Percentiles rank a stretch among this genome's conserved stretches.
These are phyloP conservation scores for Monosporascus ibericus DNA, from an alignment of 2,329 filamentous ascomycete genomes.

Conservation along the genomic window DNA sequence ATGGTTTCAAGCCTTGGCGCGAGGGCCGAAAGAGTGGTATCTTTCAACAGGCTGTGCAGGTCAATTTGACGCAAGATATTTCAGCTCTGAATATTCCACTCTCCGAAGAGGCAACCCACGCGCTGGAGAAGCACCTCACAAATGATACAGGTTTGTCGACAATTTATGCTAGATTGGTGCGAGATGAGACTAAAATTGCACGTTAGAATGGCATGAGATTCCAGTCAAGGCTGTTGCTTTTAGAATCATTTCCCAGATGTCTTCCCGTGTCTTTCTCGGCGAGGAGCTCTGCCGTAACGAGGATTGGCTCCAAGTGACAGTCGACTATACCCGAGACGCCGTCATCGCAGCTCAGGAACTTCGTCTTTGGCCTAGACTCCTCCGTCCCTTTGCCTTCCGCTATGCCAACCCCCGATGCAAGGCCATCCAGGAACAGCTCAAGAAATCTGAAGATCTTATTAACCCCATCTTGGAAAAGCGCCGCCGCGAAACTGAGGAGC, in stretches of 20 bases:
- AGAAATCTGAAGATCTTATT: conserved; percentile 10
- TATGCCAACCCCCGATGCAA: conserved; percentile 24
- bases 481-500: too few relatives aligned
- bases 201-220: conserved; percentile 32
- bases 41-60: too few relatives aligned
- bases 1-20: too few relatives aligned
- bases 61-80: too few relatives aligned
- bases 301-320: conserved; percentile 34
- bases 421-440: conserved; percentile 20
- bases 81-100: too few relatives aligned
- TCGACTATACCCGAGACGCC: conserved; percentile 30
- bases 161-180: too few relatives aligned
- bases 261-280: conserved; percentile 40
- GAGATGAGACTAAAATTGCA: too few relatives aligned
- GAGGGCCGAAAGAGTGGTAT: too few relatives aligned
- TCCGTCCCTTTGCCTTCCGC: conserved; percentile 34
- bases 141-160: too few relatives aligned
- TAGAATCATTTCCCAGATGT: conserved; percentile 36
- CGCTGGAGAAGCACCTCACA: too few relatives aligned
- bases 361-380: conserved; percentile 27
- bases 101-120: too few relatives aligned
- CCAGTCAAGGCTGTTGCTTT: conserved; percentile 25
- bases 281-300: conserved; percentile 33
- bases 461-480: conserved; percentile 12
- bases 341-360: conserved; percentile 26